phyloP scores from a whole-genome alignment of 2,329 filamentous ascomycete species.

The Ophiognomonia clavigignenti-juglandacearum region DNA sequence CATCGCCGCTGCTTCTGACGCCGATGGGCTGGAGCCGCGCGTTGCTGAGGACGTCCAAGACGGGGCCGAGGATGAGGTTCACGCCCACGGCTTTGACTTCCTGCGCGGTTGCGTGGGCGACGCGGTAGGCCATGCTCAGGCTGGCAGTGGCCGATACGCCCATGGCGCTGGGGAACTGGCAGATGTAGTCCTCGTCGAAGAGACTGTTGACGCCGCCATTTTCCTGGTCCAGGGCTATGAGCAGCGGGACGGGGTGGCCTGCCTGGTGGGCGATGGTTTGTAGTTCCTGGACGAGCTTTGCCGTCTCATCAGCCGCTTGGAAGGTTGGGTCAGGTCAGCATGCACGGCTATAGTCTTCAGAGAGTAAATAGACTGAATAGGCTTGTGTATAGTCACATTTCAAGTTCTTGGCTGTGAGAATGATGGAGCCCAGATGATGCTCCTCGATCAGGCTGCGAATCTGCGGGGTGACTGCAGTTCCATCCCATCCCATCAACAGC shows the following conservation, averaged over 20 bases:
- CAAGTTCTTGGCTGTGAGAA: constrained; percentile 78
- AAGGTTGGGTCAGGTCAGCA: constrained; percentile 25
- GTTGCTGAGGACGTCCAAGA: constrained; percentile 90
- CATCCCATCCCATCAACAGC: constrained; percentile 83
- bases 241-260: constrained; percentile 80
- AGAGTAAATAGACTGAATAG: not conserved
- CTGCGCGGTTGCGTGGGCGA: constrained; percentile 88
- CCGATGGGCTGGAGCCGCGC: constrained; percentile 86
- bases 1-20: constrained; percentile 84
- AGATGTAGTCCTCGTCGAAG: constrained; percentile 92
- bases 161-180: constrained; percentile 96
- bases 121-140: constrained; percentile 77
- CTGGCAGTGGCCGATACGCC: constrained; percentile 89
- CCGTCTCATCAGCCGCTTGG: constrained; percentile 89
- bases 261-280: constrained; percentile 89
- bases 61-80: constrained; percentile 91
- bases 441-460: constrained; percentile 76
- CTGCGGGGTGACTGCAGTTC: constrained; percentile 76
- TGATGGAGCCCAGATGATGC: constrained; percentile 83
- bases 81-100: constrained; percentile 91
- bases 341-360: constrained; percentile 8
- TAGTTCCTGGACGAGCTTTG: constrained; percentile 80
- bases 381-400: constrained; percentile 59
- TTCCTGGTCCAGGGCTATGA: constrained; percentile 93
- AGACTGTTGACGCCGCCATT: constrained; percentile 97